Percentiles rank a stretch among this genome's conserved stretches.
These are phyloP conservation scores for Lonicera japonica DNA, from an alignment of 129 eudicot genomes.

Conservation along the genomic window DNA sequence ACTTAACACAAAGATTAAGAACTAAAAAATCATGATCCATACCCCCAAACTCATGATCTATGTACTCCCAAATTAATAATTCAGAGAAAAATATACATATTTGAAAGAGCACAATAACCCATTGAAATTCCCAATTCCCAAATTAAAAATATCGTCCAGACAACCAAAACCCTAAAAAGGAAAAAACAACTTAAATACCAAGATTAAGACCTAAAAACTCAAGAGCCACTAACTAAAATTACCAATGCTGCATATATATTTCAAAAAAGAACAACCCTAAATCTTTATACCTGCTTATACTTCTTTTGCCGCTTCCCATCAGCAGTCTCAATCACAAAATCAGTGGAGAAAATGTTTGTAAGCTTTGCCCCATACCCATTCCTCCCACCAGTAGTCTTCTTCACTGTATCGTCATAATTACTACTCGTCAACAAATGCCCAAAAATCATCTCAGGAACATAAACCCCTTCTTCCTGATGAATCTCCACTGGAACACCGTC, in stretches of 20 bases:
- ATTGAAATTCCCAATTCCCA: too few relatives aligned
- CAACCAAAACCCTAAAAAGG: too few relatives aligned
- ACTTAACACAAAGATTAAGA: too few relatives aligned
- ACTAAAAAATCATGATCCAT: too few relatives aligned
- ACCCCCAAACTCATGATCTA: too few relatives aligned
- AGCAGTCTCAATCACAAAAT: constrained; percentile 82
- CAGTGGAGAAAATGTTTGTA: constrained; percentile 79
- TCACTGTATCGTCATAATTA: constrained; percentile 71
- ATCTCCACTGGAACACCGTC: constrained; percentile 91
- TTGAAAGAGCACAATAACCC: too few relatives aligned
- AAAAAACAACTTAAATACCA: too few relatives aligned
- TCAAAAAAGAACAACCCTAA: constrained; percentile 4
- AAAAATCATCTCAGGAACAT: constrained; percentile 93
- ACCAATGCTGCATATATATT: neutral
- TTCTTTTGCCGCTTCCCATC: constrained; percentile 79
- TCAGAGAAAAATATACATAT: too few relatives aligned
- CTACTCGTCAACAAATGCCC: constrained; percentile 96
- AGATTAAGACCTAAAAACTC: neutral
- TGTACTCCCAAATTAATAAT: too few relatives aligned
- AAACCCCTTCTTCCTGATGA: constrained; percentile 84
- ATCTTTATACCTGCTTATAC: constrained; percentile 66
- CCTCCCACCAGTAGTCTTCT: constrained; percentile 95
- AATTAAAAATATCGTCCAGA: too few relatives aligned
- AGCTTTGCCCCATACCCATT: constrained; percentile 95
- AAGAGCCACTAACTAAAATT: neutral